A percentile compares a stretch with the other conserved stretches of the same genome.
These are phyloP conservation scores for Fraxinus anomala DNA, from an alignment of 257 asterid genomes.

Conservation along the genomic window DNA sequence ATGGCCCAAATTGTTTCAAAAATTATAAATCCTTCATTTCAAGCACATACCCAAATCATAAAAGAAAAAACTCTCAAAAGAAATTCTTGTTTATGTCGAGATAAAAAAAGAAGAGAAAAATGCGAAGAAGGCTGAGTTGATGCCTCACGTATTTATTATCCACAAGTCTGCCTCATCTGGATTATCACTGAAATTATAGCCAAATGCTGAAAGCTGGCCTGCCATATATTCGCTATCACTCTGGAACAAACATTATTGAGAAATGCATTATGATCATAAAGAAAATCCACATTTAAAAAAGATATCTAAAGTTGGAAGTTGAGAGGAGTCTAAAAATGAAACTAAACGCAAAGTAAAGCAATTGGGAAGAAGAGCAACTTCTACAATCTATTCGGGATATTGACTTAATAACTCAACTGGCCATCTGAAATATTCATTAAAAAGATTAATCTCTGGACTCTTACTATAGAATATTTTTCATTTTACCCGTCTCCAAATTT, in stretches of 20 bases:
- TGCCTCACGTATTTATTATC: constrained; percentile 91
- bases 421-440: constrained; percentile 15
- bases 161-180: constrained; percentile 95
- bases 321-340: not conserved
- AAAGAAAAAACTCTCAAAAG: not conserved
- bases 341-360: constrained; percentile 1
- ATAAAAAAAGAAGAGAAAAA: not conserved
- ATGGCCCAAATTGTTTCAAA: not conserved
- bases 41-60: not conserved
- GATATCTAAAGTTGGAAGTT: not conserved
- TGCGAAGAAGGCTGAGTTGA: constrained; percentile 20
- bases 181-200: constrained; percentile 75
- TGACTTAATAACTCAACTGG: constrained; percentile 5
- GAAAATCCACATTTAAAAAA: not conserved
- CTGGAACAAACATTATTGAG: constrained; percentile 42
- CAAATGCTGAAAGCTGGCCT: constrained; percentile 96
- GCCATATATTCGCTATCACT: constrained; percentile 99
- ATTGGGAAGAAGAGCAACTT: constrained; percentile 3
- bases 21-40: not conserved
- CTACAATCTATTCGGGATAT: constrained; percentile 11
- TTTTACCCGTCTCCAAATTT: not conserved
- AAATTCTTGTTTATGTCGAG: not conserved
- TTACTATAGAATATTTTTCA: not conserved
- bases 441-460: constrained; percentile 1
- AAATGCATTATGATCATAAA: constrained; percentile 15